These are phyloP conservation scores for Geotrichum citri-aurantii DNA, from an alignment of 1,139 yeast genomes.

Conservation along the genomic window DNA sequence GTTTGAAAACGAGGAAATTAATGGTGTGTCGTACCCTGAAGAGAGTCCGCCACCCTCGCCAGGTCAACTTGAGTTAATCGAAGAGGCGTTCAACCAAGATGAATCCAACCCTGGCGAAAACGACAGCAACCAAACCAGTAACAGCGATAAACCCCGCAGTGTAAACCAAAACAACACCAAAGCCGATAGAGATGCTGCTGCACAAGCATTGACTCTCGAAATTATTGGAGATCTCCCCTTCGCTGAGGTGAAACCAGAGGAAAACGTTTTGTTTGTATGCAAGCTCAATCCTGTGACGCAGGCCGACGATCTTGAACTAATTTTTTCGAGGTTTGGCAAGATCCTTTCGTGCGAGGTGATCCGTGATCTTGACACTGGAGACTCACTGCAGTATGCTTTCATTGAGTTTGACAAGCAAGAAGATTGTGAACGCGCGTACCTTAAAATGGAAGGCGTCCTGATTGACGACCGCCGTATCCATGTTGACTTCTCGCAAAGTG, in stretches of 20 bases:
- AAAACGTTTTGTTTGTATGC: constrained; percentile 56
- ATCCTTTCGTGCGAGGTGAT: constrained; percentile 49
- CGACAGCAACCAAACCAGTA: constrained; percentile 21
- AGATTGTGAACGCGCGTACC: constrained; percentile 56
- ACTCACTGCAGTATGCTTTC: constrained; percentile 56
- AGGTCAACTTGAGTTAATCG: constrained; percentile 32
- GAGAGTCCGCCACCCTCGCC: constrained; percentile 38
- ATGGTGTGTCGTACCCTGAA: constrained; percentile 20
- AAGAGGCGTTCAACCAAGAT: constrained; percentile 29
- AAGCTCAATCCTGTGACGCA: constrained; percentile 56
- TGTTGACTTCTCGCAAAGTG: constrained; percentile 65
- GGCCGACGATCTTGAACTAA: constrained; percentile 47
- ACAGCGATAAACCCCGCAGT: not conserved
- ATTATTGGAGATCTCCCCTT: constrained; percentile 60
- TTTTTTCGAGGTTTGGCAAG: constrained; percentile 56
- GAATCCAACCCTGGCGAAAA: constrained; percentile 19
- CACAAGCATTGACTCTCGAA: constrained; percentile 57
- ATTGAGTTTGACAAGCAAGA: constrained; percentile 47
- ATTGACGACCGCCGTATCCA: constrained; percentile 61
- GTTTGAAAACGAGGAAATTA: constrained; percentile 38
- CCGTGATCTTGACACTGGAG: constrained; percentile 44
- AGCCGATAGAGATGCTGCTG: constrained; percentile 39
- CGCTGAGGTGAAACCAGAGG: constrained; percentile 56
- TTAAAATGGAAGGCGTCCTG: constrained; percentile 53
- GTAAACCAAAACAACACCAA: constrained; percentile 17